phyloP scores from a whole-genome alignment of 2,329 filamentous ascomycete genomes.

The Colletotrichum viniferum region DNA sequence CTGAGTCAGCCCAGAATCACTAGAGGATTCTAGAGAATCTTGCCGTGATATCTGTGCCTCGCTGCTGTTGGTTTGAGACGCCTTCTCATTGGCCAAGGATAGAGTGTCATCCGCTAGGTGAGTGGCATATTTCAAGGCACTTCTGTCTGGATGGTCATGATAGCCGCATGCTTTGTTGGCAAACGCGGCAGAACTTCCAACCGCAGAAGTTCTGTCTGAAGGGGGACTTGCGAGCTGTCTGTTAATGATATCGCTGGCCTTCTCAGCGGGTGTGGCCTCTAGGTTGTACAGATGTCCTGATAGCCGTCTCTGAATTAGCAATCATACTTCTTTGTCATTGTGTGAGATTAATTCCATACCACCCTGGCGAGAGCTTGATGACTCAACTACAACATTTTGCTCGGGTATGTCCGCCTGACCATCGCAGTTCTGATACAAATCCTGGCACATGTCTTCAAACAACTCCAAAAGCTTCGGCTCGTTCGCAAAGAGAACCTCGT shows the following conservation, averaged over 20 bases:
- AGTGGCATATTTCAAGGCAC: neutral
- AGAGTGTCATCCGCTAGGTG: neutral
- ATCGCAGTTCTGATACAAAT: slow-evolving; percentile 36
- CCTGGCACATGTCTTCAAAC: slow-evolving; percentile 49
- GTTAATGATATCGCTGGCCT: neutral
- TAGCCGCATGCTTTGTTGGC: neutral
- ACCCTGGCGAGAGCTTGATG: neutral
- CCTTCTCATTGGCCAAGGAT: neutral
- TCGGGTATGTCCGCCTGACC: neutral
- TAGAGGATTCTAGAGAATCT: neutral
- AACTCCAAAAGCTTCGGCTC: slow-evolving; percentile 48
- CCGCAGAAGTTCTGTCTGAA: neutral
- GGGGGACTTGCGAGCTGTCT: neutral
- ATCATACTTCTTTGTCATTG: neutral
- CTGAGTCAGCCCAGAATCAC: neutral
- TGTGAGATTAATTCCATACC: too few relatives aligned
- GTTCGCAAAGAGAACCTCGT: slow-evolving; percentile 71
- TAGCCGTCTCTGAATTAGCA: neutral
- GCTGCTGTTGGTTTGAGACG: neutral
- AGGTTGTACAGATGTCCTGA: neutral
- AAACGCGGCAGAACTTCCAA: neutral
- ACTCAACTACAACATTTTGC: neutral
- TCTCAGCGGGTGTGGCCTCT: neutral
- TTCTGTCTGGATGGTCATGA: neutral
- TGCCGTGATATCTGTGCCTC: neutral